These are phyloP conservation scores for Planoprotostelium fungivorum DNA, from an alignment of 78 protist species.

Conservation along the genomic window DNA sequence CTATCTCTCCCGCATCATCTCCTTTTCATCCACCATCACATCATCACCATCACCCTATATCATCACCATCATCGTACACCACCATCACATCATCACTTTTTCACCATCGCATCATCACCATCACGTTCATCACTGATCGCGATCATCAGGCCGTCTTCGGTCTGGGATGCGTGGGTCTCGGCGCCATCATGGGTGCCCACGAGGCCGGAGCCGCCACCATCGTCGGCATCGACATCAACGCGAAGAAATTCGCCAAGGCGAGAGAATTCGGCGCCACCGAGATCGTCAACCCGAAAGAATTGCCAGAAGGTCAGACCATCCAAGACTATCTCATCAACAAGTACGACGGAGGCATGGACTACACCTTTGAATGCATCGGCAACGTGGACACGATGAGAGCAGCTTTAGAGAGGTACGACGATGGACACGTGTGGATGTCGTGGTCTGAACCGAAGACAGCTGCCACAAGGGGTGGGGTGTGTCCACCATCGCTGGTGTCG, in stretches of 20 bases:
- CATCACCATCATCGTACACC: constrained; percentile 12
- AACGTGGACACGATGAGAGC: constrained; percentile 79
- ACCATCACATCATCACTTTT: neutral
- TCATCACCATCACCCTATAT: too few relatives aligned
- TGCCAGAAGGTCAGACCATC: constrained; percentile 29
- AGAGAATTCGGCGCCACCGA: constrained; percentile 88
- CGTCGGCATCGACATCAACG: constrained; percentile 88
- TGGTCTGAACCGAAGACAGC: neutral
- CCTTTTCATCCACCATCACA: too few relatives aligned
- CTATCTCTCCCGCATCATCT: too few relatives aligned
- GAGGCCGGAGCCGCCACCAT: constrained; percentile 67
- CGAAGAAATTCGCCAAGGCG: constrained; percentile 72
- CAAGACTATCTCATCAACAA: constrained; percentile 30
- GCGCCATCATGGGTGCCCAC: constrained; percentile 55
- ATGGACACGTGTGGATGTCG: neutral
- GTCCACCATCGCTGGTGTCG: constrained; percentile 79
- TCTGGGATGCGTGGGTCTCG: constrained; percentile 83
- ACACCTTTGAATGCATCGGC: constrained; percentile 91
- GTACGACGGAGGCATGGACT: constrained; percentile 82
- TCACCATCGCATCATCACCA: neutral
- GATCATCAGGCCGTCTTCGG: constrained; percentile 89
- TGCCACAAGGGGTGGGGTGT: constrained; percentile 90
- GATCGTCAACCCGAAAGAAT: constrained; percentile 76
- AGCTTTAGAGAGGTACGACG: constrained; percentile 67
- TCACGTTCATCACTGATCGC: too few relatives aligned